Conservation (phyloP, 2,329 filamentous ascomycete species). For the Exophiala alcalophila region DNA sequence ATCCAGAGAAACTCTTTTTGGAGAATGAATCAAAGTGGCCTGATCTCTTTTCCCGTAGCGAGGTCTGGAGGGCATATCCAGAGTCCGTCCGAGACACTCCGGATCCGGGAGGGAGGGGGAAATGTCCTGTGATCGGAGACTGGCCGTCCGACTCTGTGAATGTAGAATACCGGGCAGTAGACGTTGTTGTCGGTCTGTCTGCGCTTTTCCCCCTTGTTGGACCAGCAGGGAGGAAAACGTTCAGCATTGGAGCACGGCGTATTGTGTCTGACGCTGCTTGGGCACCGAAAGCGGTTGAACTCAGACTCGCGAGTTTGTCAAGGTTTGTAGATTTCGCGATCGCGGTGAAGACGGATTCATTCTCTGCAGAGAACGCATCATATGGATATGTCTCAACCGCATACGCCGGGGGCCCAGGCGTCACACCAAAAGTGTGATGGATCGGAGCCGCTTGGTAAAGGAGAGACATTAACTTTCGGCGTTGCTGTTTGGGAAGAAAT, state of each 20-base stretch:
- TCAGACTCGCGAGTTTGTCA: slow-evolving; percentile 82
- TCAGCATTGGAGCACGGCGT: slow-evolving; percentile 70
- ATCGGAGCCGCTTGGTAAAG: slow-evolving; percentile 88
- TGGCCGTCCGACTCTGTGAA: slow-evolving; percentile 53
- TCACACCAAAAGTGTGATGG: slow-evolving; percentile 79
- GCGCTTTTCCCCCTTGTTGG: slow-evolving; percentile 38
- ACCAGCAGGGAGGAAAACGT: slow-evolving; percentile 80
- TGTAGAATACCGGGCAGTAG: slow-evolving; percentile 52
- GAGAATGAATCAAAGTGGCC: slow-evolving; percentile 80
- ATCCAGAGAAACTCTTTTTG: slow-evolving; percentile 83
- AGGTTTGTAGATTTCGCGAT: slow-evolving; percentile 68
- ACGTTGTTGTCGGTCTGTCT: slow-evolving; percentile 68
- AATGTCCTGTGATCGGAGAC: slow-evolving; percentile 75
- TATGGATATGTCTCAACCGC: slow-evolving; percentile 89
- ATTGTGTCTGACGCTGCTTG: slow-evolving; percentile 52
- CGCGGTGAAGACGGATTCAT: slow-evolving; percentile 72
- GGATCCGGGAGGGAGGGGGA: slow-evolving; percentile 71
- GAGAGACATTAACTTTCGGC: slow-evolving; percentile 82
- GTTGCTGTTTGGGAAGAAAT: slow-evolving; percentile 79
- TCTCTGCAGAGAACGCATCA: slow-evolving; percentile 86
- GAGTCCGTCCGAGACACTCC: slow-evolving; percentile 88
- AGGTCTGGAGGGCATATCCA: slow-evolving; percentile 80
- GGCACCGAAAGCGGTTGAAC: slow-evolving; percentile 81
- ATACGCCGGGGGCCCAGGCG: slow-evolving; percentile 85
- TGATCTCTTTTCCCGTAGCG: slow-evolving; percentile 88